Evolutionary conservation across 768 basidiomycete species (phyloP).

Genomic region (Tylopilus cervinicoccineus): DNA sequence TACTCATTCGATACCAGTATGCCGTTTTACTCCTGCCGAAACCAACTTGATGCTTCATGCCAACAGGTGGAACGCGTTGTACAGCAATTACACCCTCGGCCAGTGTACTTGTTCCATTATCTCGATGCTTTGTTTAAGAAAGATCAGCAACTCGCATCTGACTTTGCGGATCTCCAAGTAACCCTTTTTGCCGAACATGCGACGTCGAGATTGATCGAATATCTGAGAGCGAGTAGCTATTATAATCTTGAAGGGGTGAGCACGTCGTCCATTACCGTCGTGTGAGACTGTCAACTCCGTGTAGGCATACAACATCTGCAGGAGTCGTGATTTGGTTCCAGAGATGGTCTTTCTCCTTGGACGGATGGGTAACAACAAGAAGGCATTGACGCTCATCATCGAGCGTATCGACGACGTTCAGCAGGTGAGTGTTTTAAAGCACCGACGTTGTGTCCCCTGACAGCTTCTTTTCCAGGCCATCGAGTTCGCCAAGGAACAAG

Average conservation of each 20-base stretch:
- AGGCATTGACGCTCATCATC: conserved; percentile 91
- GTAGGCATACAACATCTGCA: conserved; percentile 85
- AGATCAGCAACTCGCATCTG: conserved; percentile 74
- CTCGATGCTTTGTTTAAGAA: conserved; percentile 86
- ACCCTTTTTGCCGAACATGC: conserved; percentile 91
- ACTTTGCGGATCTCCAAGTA: conserved; percentile 86
- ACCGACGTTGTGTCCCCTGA: background rate
- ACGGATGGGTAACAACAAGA: conserved; percentile 96
- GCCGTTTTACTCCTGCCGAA: conserved; percentile 20
- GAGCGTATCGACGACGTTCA: conserved; percentile 92
- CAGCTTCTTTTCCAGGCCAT: conserved; percentile 60
- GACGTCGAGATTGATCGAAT: conserved; percentile 76
- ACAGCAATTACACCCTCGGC: conserved; percentile 70
- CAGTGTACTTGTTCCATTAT: conserved; percentile 88
- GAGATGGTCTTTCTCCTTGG: conserved; percentile 99
- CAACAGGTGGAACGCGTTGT: conserved; percentile 81
- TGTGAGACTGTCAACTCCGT: background rate
- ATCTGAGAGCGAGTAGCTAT: conserved; percentile 84
- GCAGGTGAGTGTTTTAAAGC: conserved; percentile 45
- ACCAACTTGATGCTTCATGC: background rate
- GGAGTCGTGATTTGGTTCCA: conserved; percentile 78
- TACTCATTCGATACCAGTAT: conserved; percentile 91
- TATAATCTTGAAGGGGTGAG: conserved; percentile 83
- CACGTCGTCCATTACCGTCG: background rate
- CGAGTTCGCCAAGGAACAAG: conserved; percentile 96